Base-by-base conservation (phyloP, 2,329 filamentous ascomycete species). In the Talaromyces marneffei region DNA sequence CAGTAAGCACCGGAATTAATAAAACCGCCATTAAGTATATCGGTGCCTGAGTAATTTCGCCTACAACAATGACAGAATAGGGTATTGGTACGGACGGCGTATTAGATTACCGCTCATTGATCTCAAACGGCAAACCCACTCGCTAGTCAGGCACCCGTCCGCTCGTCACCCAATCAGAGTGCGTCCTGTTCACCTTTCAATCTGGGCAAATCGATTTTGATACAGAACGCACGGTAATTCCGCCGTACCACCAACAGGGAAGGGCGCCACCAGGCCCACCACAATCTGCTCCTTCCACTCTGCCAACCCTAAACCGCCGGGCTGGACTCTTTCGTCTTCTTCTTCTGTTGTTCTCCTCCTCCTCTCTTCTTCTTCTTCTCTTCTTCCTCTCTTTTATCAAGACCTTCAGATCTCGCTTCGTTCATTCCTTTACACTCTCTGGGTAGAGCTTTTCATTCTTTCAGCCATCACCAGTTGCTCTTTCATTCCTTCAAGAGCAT, bases 401-500 rank as follows among this genome's bases (percentile, higher is more conserved):
- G 23, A 37, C 44, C 20, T n/a, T 27, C 56, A 58, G 18, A 27
- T 40, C 57, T 37, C 37, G 58, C 52, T 53, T 53, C 55, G 18
- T 59, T 54, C 48, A 4, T 16, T 57, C 55, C 9, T 39, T 50
- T 54, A 6, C 46, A 53, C 60, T 62, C 60, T 62, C 60, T 62
- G 60, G 60, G 50, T 54, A 62, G 60, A 62, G 60, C 46, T 48
- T 37, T 62, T 23, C 60, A 25, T 59, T 59, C 56, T 59, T 59
- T 62, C 31, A 40, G 14, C 25, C 52, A 55, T 33, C 52, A 27
- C 35, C 29, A 0, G 48, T 53, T 55, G 60, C 60, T 62, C 60
- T 58, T 62, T 62, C 60, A 62, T 48, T 62, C 60, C 31, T 62
- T 62, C 56, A 62, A 55, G 60, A 62, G 60, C 56, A 25, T 27